Conservation (phyloP, 2,329 filamentous ascomycete genomes). For the Trichoderma lentiforme region DNA sequence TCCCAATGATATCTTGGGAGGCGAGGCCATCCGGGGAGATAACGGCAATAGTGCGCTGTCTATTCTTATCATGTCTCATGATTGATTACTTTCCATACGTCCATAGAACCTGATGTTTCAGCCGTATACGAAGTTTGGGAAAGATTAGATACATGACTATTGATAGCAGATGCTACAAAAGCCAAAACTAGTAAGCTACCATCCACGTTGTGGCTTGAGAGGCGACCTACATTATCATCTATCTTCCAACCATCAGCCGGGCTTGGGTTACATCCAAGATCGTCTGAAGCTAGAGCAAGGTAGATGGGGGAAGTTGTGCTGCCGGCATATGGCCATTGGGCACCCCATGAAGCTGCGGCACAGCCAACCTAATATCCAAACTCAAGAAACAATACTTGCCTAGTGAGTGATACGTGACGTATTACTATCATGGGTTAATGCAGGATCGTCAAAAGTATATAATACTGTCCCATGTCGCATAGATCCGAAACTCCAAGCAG, state of each 20-base stretch:
- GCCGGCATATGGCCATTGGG: not conserved
- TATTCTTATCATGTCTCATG: not conserved
- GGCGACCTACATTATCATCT: not conserved
- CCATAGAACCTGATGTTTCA: not conserved
- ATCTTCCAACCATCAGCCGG: not conserved
- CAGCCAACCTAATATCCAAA: not conserved
- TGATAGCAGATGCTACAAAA: not conserved
- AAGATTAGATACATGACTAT: not conserved
- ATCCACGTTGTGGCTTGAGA: not conserved
- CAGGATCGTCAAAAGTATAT: not conserved
- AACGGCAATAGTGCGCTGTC: not conserved
- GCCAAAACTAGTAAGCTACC: not conserved
- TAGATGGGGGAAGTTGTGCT: not conserved
- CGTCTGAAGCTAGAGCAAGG: not conserved
- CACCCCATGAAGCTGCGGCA: not conserved
- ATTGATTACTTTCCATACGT: not conserved
- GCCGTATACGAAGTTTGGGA: not conserved
- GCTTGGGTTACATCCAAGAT: not conserved
- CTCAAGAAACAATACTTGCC: not conserved
- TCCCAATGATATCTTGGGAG: not conserved
- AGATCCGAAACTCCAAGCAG: not conserved
- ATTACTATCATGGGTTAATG: not conserved
- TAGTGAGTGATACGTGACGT: not conserved
- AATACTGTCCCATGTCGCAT: not conserved
- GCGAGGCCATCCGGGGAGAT: not conserved